These are phyloP conservation scores for Nymphaea colorata DNA, from an alignment of 164 flowering plant species.

Conservation along the genomic window DNA sequence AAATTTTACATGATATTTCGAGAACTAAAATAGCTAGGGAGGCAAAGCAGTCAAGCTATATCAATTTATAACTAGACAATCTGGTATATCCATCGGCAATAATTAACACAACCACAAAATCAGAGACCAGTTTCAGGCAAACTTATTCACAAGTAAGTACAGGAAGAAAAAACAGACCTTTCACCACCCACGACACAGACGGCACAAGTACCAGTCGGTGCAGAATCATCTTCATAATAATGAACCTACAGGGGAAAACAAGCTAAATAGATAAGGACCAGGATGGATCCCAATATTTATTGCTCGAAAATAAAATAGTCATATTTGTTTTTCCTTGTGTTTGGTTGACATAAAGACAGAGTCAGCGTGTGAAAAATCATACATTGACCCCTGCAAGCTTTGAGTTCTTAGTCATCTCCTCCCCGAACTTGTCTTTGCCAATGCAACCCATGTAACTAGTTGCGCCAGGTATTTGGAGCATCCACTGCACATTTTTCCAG, in stretches of 20 bases:
- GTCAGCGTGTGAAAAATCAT: constrained; percentile 8
- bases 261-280: background rate
- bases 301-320: background rate
- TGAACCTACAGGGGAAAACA: constrained; percentile 41
- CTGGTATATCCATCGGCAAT: no score
- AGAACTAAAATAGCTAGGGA: no score
- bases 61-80: no score
- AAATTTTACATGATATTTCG: no score
- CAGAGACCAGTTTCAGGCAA: no score
- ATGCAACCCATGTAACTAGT: constrained; percentile 89
- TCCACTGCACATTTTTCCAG: constrained; percentile 50
- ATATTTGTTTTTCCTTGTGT: background rate
- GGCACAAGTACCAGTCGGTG: constrained; percentile 92
- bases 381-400: constrained; percentile 80
- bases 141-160: no score
- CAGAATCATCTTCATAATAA: constrained; percentile 74
- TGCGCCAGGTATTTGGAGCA: constrained; percentile 93
- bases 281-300: background rate
- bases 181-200: constrained; percentile 97
- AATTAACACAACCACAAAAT: no score
- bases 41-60: no score
- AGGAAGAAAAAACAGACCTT: constrained; percentile 41
- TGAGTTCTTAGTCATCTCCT: constrained; percentile 79
- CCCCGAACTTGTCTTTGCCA: constrained; percentile 96
- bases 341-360: background rate